These are phyloP conservation scores for Termitomyces sp. DNA, from an alignment of 768 basidiomycete genomes.

Conservation along the genomic window DNA sequence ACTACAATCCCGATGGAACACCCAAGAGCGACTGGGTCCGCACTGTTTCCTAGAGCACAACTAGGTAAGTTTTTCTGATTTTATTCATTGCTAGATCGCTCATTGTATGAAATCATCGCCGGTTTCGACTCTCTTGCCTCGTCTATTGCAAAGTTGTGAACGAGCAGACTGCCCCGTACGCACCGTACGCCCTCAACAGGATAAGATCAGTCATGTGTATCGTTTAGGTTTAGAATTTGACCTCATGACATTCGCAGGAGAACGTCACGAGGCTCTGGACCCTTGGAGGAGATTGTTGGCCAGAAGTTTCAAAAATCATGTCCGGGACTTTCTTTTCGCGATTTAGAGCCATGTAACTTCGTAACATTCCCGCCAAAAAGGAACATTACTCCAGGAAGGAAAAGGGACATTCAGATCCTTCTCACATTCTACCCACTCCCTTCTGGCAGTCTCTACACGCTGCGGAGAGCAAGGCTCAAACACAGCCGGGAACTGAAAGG, in stretches of 20 bases:
- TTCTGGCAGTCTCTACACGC: too few relatives aligned
- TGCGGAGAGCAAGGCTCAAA: too few relatives aligned
- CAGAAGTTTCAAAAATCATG: conserved; percentile 3
- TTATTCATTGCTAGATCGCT: neutral
- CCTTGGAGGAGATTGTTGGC: conserved; percentile 12
- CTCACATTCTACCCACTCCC: too few relatives aligned
- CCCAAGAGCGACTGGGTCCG: conserved; percentile 5
- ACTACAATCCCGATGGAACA: conserved; percentile 7
- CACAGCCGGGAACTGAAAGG: too few relatives aligned
- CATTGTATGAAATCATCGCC: conserved; percentile 4
- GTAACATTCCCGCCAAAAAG: too few relatives aligned
- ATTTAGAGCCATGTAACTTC: too few relatives aligned
- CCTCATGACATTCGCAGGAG: neutral
- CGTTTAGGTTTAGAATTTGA: neutral
- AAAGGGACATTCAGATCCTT: too few relatives aligned
- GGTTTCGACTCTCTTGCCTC: conserved; percentile 6
- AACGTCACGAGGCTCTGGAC: conserved; percentile 12
- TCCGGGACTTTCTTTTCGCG: too few relatives aligned
- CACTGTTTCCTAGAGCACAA: neutral
- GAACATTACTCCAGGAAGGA: too few relatives aligned
- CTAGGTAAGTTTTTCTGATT: neutral
- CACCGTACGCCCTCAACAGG: neutral
- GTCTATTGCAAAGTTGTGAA: conserved; percentile 4
- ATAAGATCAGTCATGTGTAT: neutral
- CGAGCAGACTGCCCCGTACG: conserved; percentile 8